Evolutionary conservation across 768 basidiomycete genomes (phyloP), one percentile per base, ranked within the genome.

Genomic region (Mycena rosella): DNA sequence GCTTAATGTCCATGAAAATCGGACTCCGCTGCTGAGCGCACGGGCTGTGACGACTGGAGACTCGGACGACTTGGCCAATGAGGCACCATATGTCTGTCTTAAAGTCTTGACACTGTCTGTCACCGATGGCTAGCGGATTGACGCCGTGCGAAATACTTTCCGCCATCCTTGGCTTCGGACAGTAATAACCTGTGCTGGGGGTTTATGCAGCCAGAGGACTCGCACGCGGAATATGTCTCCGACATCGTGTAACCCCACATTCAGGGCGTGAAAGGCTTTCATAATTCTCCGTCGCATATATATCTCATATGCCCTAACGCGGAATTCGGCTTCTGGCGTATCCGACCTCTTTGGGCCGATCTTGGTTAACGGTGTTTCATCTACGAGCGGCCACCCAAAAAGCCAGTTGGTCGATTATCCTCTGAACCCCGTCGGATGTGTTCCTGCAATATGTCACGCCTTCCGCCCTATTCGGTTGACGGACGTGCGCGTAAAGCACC

Each of bases 221-320:
- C 57, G 36, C 53, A 49, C 53, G 27, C 54, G 59, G 27, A 48
- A 67, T 36, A 22, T 67, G 66, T 57, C 60, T 62, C 52, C 26
- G 53, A 36, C 26, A 26, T 36, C n/a, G 57, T 30, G 44, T 54
- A 55, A 34, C 52, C 14, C 34, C 34, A 32, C 52, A 42, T 26
- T 24, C 40, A 15, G 30, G 38, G 47, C 48, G 52, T 53, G 65
- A 44, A 44, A 42, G 13, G 32, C 24, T 34, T 54, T 40, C 30
- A 48, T 49, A 61, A 68, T 49, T 62, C 55, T 60, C 24, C 38
- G 56, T 52, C 56, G 44, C 60, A 60, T 55, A 63, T 63, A 54
- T 68, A 63, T 58, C 67, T 62, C 67, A 68, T 68, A 63, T 68
- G 67, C 29, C 67, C 67, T 54, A 64, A 68, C 57, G 44, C 44